A percentile compares a stretch with the other conserved stretches of the same genome.
Evolutionary conservation across 345 rosid species (phyloP).

Genomic region (Punica granatum): DNA sequence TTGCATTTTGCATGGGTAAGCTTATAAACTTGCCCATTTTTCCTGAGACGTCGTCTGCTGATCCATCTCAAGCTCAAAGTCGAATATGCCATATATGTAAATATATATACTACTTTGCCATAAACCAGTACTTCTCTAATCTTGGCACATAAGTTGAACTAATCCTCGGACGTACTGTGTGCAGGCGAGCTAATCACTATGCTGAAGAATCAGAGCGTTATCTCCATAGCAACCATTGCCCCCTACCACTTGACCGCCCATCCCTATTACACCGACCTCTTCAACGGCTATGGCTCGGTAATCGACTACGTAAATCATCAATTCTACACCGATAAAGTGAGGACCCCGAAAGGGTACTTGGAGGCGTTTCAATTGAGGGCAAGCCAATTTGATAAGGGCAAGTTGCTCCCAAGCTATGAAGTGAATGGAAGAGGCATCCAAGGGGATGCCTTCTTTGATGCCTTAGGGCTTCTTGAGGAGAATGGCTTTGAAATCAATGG

Average conservation of each 20-base stretch:
- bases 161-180: too few species aligned
- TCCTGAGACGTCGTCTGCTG: too few species aligned
- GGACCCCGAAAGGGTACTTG: conserved; percentile 24
- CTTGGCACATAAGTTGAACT: too few species aligned
- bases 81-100: too few species aligned
- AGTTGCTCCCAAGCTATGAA: conserved; percentile 52
- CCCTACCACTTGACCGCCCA: conserved; percentile 24
- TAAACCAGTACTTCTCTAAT: too few species aligned
- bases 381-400: conserved; percentile 23
- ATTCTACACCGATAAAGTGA: conserved; percentile 43
- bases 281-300: conserved; percentile 14
- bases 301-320: conserved; percentile 52
- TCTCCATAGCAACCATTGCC: conserved; percentile 35
- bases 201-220: conserved; percentile 28
- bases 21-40: conserved; percentile 12
- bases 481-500: conserved; percentile 40
- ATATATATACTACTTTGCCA: too few species aligned
- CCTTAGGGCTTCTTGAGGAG: conserved; percentile 28
- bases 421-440: conserved; percentile 54
- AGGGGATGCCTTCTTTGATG: conserved; percentile 45
- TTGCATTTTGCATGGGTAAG: conserved; percentile 43
- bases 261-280: conserved; percentile 37
- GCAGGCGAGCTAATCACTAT: conserved; percentile 33
- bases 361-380: conserved; percentile 25
- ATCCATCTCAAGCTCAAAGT: too few species aligned